These are phyloP conservation scores for Arxiozyma slooffiae DNA, from an alignment of 1,139 yeast species.

Conservation along the genomic window DNA sequence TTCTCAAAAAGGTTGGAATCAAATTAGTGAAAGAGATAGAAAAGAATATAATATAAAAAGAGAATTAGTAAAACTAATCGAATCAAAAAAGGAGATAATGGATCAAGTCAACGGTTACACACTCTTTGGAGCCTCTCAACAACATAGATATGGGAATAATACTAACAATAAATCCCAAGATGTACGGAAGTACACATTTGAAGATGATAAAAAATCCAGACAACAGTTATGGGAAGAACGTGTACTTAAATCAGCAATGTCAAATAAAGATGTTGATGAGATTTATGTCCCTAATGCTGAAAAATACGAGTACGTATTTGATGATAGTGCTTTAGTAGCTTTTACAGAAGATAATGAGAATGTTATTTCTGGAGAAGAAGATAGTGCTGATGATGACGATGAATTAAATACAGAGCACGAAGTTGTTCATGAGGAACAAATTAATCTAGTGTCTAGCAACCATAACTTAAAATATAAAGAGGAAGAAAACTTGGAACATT, in stretches of 20 bases:
- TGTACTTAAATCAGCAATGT: constrained; percentile 25
- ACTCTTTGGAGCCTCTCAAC: constrained; percentile 16
- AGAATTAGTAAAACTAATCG: constrained; percentile 37
- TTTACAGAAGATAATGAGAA: constrained; percentile 45
- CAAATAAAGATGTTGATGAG: constrained; percentile 33
- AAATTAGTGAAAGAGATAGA: constrained; percentile 41
- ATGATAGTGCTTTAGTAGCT: constrained; percentile 61
- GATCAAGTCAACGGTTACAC: constrained; percentile 31
- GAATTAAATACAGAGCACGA: neutral
- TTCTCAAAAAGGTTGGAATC: constrained; percentile 40
- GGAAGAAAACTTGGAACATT: constrained; percentile 22
- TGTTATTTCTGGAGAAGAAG: constrained; percentile 26
- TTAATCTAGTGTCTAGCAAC: neutral
- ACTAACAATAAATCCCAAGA: neutral
- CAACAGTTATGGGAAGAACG: constrained; percentile 27
- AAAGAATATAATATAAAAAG: constrained; percentile 43
- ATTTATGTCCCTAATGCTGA: constrained; percentile 40
- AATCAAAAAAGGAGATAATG: constrained; percentile 32
- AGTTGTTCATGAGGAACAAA: neutral
- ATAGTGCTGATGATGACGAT: constrained; percentile 16
- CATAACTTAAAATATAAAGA: no score
- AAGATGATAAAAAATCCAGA: constrained; percentile 7
- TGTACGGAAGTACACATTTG: neutral
- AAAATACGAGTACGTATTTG: constrained; percentile 75
- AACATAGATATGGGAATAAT: no score